Evolutionary conservation across 345 rosid species (phyloP).

Genomic region (Psidium friedrichsthalianum): DNA sequence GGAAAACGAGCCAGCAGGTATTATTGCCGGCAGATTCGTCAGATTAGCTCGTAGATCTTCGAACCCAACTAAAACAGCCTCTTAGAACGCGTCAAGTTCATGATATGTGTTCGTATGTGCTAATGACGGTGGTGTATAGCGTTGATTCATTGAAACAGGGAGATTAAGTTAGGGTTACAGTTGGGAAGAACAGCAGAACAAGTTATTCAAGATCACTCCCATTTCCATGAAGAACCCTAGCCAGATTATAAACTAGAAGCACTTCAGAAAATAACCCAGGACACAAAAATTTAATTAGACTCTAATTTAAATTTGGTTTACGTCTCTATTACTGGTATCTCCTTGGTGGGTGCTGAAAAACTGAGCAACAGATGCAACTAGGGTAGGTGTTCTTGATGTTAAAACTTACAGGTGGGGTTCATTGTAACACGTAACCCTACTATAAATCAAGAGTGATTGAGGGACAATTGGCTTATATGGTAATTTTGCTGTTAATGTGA

Average conservation of each 20-base stretch:
- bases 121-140: not conserved
- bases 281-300: not conserved
- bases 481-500: not conserved
- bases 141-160: not conserved
- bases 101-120: not conserved
- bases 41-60: not conserved
- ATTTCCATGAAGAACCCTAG: not conserved
- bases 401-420: not conserved
- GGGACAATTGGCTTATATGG: not conserved
- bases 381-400: not conserved
- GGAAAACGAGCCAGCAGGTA: not conserved
- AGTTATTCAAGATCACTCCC: not conserved
- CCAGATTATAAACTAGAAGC: not conserved
- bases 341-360: not conserved
- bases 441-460: not conserved
- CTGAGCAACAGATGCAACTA: not conserved
- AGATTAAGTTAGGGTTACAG: not conserved
- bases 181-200: not conserved
- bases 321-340: not conserved
- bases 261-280: not conserved
- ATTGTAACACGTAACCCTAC: not conserved
- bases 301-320: not conserved
- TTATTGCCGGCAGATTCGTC: not conserved
- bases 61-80: not conserved
- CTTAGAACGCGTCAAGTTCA: not conserved